Evolutionary conservation across 2,329 filamentous ascomycete genomes (phyloP), one percentile per base, ranked within the genome.

Genomic region (Trichoderma sp.): DNA sequence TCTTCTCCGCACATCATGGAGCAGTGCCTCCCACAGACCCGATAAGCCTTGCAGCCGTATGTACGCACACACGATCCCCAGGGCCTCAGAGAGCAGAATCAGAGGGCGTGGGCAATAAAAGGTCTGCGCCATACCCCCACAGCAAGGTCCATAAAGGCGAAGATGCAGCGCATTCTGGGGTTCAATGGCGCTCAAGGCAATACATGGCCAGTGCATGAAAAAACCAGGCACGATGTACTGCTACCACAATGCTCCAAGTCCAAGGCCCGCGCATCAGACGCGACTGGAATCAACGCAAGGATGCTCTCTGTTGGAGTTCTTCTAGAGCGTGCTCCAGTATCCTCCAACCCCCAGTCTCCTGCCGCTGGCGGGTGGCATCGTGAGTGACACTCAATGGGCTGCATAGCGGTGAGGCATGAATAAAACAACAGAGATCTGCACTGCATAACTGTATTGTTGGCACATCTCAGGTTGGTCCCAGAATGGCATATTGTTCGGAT

Each of bases 401-500:
- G 30, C 39, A 37, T 51, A 51, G 64, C 39, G 64, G 64, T 66
- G 64, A 66, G 49, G 24, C n/a, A 18, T 46, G 51, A 11, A 65
- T 24, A 59, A 30, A 24, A 11, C 39, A n/a, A 43, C 16, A 52
- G 32, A 18, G 64, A 66, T 66, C 64, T 66, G 55, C 64, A 49
- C 28, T 66, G 61, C 61, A 65, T 37, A 30, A 30, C 34, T 55
- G 61, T 51, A 66, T 54, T 66, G 64, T 66, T 66, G 64, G 64
- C 34, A 28, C 64, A 59, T 6, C 16, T 28, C 43, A 58, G 24
- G 64, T 66, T 66, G 64, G 64, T 28, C 24, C 63, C 4, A 21
- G 11, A n/a, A 14, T 55, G 18, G 30, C 30, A 58, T 58, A 58
- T 58, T 58, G 54, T 37, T 58, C 54, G 54, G 52, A 66, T 49